Conservation (phyloP, 78 protist species). For the Polysphondylium violaceum region DNA sequence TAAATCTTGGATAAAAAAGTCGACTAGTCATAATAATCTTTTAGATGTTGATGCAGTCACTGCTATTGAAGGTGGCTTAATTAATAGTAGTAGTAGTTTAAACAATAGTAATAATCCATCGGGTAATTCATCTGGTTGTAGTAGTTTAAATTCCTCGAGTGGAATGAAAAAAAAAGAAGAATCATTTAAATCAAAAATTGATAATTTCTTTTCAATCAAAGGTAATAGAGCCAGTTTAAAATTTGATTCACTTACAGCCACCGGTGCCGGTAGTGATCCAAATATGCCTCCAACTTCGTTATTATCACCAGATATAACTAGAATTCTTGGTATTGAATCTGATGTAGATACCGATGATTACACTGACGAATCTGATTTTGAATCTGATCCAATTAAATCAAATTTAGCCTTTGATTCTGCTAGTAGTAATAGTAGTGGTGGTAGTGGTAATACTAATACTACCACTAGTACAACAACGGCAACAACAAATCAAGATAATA, state of each 20-base stretch:
- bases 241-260: neutral
- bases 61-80: neutral
- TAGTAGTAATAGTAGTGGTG: neutral
- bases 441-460: neutral
- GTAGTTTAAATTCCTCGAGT: neutral
- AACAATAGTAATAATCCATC: no score
- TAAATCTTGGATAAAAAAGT: slow-evolving; percentile 16
- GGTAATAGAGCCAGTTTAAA: slow-evolving; percentile 23
- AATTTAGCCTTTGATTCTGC: neutral
- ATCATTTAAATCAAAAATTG: slow-evolving; percentile 32
- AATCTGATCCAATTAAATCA: slow-evolving; percentile 19
- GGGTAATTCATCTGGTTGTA: neutral
- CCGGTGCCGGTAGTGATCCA: neutral
- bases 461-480: neutral
- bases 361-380: slow-evolving; percentile 7
- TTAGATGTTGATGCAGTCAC: neutral
- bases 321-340: neutral
- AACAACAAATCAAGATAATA: neutral
- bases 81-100: no score
- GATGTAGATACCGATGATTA: neutral
- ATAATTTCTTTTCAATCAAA: slow-evolving; percentile 3
- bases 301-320: no score
- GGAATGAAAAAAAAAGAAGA: neutral
- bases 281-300: no score
- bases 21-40: neutral